phyloP scores from a whole-genome alignment of 352 stramenopile species.

The Phytophthora sojae region DNA sequence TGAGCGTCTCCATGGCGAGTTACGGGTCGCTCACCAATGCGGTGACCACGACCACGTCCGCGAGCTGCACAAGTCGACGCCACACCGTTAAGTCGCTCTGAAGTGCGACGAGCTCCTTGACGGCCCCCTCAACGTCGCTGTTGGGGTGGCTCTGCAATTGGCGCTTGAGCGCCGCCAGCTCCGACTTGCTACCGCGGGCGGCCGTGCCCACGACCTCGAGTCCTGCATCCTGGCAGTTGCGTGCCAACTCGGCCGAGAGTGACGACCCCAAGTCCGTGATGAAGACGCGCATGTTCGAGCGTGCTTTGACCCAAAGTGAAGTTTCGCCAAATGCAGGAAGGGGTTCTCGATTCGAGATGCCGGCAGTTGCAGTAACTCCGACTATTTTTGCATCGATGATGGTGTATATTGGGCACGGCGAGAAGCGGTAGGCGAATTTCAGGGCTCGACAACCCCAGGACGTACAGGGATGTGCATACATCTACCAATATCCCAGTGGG shows the following conservation, averaged over 20 bases:
- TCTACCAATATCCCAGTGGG: slow-evolving; percentile 12
- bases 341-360: not conserved
- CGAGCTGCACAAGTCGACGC: slow-evolving; percentile 59
- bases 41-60: slow-evolving; percentile 65
- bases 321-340: not conserved
- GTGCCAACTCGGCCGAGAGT: slow-evolving; percentile 57
- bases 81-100: slow-evolving; percentile 53
- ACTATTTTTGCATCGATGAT: slow-evolving; percentile 24
- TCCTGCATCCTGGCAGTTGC: slow-evolving; percentile 64
- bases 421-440: not conserved
- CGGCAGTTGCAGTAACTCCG: slow-evolving; percentile 25
- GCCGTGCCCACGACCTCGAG: slow-evolving; percentile 74
- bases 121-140: slow-evolving; percentile 54
- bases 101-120: slow-evolving; percentile 65
- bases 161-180: slow-evolving; percentile 54
- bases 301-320: slow-evolving; percentile 1
- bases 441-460: slow-evolving; percentile 1
- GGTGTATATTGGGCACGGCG: slow-evolving; percentile 16
- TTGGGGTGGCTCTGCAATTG: slow-evolving; percentile 60
- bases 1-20: slow-evolving; percentile 66
- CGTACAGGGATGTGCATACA: slow-evolving; percentile 26
- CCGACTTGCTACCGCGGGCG: slow-evolving; percentile 43
- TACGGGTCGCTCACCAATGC: slow-evolving; percentile 64
- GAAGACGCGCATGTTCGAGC: slow-evolving; percentile 81
- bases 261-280: slow-evolving; percentile 74